Conservation (phyloP, 805 yeast genomes). For the Ogataea parapolymorpha region DNA sequence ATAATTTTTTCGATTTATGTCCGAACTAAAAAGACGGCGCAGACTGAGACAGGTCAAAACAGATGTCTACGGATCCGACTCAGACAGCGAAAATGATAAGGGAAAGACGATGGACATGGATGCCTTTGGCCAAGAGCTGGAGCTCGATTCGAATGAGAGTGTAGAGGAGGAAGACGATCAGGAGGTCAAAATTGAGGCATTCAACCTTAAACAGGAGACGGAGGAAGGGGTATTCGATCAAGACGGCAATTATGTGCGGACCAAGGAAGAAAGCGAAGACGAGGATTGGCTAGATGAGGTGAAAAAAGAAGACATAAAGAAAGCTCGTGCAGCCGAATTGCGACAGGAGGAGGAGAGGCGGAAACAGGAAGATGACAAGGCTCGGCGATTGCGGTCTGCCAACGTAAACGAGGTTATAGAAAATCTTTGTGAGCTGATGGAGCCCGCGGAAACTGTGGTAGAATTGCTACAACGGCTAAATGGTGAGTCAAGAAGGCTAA, state of each 20-base stretch:
- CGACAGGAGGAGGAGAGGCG: constrained; percentile 25
- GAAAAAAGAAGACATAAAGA: constrained; percentile 22
- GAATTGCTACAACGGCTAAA: constrained; percentile 49
- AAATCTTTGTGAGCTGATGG: constrained; percentile 37
- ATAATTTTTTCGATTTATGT: constrained; percentile 1
- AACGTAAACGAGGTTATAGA: constrained; percentile 5
- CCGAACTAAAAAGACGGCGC: constrained; percentile 19
- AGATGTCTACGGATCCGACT: constrained; percentile 23
- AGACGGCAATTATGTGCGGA: constrained; percentile 54
- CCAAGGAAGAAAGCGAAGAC: constrained; percentile 22
- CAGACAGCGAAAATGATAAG: constrained; percentile 16
- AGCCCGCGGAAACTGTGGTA: constrained; percentile 58
- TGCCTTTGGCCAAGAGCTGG: constrained; percentile 33
- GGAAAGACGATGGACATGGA: constrained; percentile 34
- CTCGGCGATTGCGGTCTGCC: constrained; percentile 11
- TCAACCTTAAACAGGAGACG: constrained; percentile 54
- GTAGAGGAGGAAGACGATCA: constrained; percentile 11
- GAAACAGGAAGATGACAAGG: constrained; percentile 8
- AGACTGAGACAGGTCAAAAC: constrained; percentile 8
- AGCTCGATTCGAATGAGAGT: constrained; percentile 10
- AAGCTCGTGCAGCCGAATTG: constrained; percentile 26
- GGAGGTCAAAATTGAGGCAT: constrained; percentile 53
- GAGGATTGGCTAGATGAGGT: constrained; percentile 28
- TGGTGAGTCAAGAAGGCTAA: constrained; percentile 19
- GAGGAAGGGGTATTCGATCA: constrained; percentile 59